These are phyloP conservation scores for Salix dunnii DNA, from an alignment of 345 rosid genomes.

Conservation along the genomic window DNA sequence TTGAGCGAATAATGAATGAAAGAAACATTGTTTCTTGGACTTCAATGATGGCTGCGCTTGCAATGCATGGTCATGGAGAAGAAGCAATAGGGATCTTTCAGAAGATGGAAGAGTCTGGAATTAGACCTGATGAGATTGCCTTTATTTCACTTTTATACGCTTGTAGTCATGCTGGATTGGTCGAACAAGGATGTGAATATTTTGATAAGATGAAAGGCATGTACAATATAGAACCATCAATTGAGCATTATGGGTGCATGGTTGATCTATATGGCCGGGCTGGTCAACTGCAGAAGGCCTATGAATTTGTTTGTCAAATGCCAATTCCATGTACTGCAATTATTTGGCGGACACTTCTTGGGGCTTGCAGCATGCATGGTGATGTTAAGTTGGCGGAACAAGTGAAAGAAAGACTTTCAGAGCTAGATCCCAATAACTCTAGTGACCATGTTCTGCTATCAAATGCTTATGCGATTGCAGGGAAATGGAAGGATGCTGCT, in stretches of 20 bases:
- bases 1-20: slow-evolving; percentile 52
- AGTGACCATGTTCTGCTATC: slow-evolving; percentile 80
- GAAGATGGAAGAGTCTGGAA: slow-evolving; percentile 59
- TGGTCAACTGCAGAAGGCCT: slow-evolving; percentile 77
- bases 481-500: slow-evolving; percentile 71
- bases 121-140: slow-evolving; percentile 59
- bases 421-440: slow-evolving; percentile 72
- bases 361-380: slow-evolving; percentile 85
- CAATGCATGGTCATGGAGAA: slow-evolving; percentile 76
- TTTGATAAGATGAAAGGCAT: slow-evolving; percentile 57
- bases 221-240: slow-evolving; percentile 56
- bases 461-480: slow-evolving; percentile 69
- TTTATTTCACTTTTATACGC: slow-evolving; percentile 81
- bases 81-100: slow-evolving; percentile 59
- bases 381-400: slow-evolving; percentile 75
- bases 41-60: slow-evolving; percentile 75
- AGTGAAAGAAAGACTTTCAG: slow-evolving; percentile 63
- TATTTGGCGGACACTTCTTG: slow-evolving; percentile 93
- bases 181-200: slow-evolving; percentile 68
- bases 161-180: slow-evolving; percentile 88
- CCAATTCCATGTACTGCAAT: slow-evolving; percentile 64
- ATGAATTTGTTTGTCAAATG: slow-evolving; percentile 62
- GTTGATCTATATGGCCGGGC: slow-evolving; percentile 95
- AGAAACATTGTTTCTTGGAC: slow-evolving; percentile 88
- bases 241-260: slow-evolving; percentile 46